Conservation (phyloP, 192 early-diverging fungal genomes). For the Coemansia sp. region DNA sequence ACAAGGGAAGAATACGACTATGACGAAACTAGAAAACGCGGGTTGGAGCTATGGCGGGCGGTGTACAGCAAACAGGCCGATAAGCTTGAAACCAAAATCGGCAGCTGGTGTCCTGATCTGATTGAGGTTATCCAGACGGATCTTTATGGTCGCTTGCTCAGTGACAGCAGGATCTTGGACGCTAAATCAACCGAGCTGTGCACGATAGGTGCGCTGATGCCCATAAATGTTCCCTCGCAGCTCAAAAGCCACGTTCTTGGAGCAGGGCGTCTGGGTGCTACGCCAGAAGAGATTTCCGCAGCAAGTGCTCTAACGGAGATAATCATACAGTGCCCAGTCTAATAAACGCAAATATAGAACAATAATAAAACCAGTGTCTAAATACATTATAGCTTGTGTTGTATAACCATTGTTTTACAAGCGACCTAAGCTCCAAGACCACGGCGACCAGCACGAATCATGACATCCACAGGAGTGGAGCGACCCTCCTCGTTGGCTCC, state of each 20-base stretch:
- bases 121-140: constrained; percentile 42
- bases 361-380: neutral
- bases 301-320: neutral
- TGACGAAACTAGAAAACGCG: constrained; percentile 13
- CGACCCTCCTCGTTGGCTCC: constrained; percentile 40
- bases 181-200: constrained; percentile 33
- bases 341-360: neutral
- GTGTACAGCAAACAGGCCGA: constrained; percentile 36
- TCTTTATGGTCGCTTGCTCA: constrained; percentile 35
- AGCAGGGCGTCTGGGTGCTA: neutral
- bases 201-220: constrained; percentile 22
- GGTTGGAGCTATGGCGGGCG: constrained; percentile 17
- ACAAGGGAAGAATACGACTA: constrained; percentile 15
- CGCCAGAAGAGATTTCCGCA: neutral
- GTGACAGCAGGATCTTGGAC: constrained; percentile 21
- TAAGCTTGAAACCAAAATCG: constrained; percentile 24
- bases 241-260: constrained; percentile 41
- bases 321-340: neutral
- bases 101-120: constrained; percentile 30
- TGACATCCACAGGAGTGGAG: constrained; percentile 38
- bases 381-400: too few relatives aligned
- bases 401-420: too few relatives aligned
- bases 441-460: constrained; percentile 38
- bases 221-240: constrained; percentile 30
- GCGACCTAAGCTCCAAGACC: constrained; percentile 38